Base-by-base conservation (phyloP, 176 grass and related monocot species). In the Ananas comosus region DNA sequence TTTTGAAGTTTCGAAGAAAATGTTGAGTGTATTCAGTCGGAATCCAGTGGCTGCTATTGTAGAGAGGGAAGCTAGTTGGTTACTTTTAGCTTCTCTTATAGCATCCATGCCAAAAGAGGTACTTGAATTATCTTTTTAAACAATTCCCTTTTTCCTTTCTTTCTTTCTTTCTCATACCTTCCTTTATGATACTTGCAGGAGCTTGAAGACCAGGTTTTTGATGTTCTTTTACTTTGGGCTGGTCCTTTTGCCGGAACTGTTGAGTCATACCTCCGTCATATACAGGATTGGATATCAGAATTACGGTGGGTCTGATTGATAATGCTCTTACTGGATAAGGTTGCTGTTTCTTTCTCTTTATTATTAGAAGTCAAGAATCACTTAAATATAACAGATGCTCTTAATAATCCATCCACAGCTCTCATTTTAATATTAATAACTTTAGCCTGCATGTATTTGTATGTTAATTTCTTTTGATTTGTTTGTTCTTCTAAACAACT, bases 91-190 rank as follows among this genome's bases (percentile, higher is more conserved):
- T 54, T 97, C 93, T 70, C 84, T 97, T 74, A 76, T 97, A 80
- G 89, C 84, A 69, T 92, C 84, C 51, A 92, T 97, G 93, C 93
- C 93, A 73, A 97, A 83, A 90, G 93, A 97, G 88, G 92, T 96
- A 85, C 19, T 65, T 12, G 33, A 53, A 10, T 71, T 72, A 12
- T 49, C 24, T 33, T 80, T 64, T 23, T 50, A 21, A 51, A 64
- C 57, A 79, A 22, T 77, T 72, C 48, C 2, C 11, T n/a, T 70
- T 67, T 22, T 28, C 28, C 51, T 73, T 49, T 67, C 50, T 81
- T 68, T 80, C 23, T 61, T 75, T 72, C 17, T 13, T 78, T 49
- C 11, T 19, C 5, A 57, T 54, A 16, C 57, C n/a, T 70, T 23
- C 64, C 74, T 87, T 73, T 73, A 51, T 84, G 66, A 58, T 61